These are phyloP conservation scores for Neurospora sp. DNA, from an alignment of 2,329 filamentous ascomycete genomes.

Conservation along the genomic window DNA sequence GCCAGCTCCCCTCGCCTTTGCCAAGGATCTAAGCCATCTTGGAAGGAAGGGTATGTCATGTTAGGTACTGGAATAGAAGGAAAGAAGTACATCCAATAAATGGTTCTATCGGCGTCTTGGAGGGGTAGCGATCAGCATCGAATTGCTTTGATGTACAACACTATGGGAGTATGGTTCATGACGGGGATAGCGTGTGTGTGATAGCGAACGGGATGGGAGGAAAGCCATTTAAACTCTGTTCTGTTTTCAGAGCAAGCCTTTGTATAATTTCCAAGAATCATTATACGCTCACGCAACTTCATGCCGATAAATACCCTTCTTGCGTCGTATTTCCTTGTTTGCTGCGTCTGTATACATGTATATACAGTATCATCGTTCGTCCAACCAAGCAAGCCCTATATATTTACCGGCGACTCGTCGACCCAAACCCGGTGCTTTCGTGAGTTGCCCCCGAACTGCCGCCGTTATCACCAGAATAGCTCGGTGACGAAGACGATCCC, in stretches of 20 bases:
- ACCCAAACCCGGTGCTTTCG: slow-evolving; percentile 65
- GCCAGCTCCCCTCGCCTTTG: not conserved
- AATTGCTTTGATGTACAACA: not conserved
- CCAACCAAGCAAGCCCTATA: not conserved
- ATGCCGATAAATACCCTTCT: not conserved
- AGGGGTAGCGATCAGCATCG: not conserved
- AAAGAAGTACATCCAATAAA: not conserved
- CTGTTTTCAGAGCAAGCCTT: not conserved
- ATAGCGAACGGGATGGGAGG: not conserved
- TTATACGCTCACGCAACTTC: not conserved
- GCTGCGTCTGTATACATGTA: not conserved
- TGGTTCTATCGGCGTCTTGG: not conserved
- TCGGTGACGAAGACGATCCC: slow-evolving; percentile 19
- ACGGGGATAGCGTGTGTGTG: not conserved
- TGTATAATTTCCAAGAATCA: not conserved
- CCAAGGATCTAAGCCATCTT: not conserved
- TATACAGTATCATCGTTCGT: not conserved
- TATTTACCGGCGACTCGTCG: slow-evolving; percentile 48
- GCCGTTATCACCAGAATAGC: not conserved
- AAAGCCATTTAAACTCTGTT: not conserved
- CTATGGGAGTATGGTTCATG: not conserved
- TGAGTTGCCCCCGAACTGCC: slow-evolving; percentile 31
- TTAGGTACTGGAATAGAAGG: not conserved
- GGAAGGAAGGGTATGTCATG: not conserved
- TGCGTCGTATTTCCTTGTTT: not conserved